Evolutionary conservation across 306 rosid species (phyloP), one percentile per base, ranked within the genome.

Genomic region (Carpinus fangiana): DNA sequence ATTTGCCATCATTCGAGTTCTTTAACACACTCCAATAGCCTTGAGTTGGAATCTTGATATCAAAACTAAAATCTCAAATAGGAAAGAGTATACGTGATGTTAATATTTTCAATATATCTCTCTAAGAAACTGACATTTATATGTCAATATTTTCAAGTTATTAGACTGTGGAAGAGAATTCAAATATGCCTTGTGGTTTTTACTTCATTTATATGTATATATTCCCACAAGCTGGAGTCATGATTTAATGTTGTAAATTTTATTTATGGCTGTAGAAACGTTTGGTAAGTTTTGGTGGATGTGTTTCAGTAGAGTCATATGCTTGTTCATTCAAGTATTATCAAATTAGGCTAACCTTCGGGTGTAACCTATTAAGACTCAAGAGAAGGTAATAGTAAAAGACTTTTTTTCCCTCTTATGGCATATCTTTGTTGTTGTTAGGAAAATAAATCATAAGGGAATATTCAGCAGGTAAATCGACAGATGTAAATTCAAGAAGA

Each of bases 121-220:
- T n/a, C n/a, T n/a, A n/a, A n/a, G n/a, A n/a, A n/a, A n/a, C n/a
- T n/a, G n/a, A n/a, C n/a, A n/a, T n/a, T n/a, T n/a, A n/a, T n/a
- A 41, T 41, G 45, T 41, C 6, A 41, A 41, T 41, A 38, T 41
- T 41, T 41, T 41, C 45, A 41, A 1, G 7, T 59, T 65, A 74
- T 76, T 45, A 69, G 53, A 78, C 54, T 69, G 76, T 50, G 41
- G 50, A 43, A 72, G 62, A 53, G 66, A 82, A 67, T 81, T 36
- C 34, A 68, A 66, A 57, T 56, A 65, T 65, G 73, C 71, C 60
- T 61, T 72, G 46, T 36, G 72, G 73, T 65, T 34, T 54, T 0
- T 73, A 47, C 12, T 51, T 65, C 55, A 46, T 71, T 8, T 75
- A 81, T 72, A 59, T 26, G 70, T 60, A 68, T 26, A 47, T 52